Evolutionary conservation across 169 alveolate species (phyloP), one percentile per base, ranked within the genome.

Genomic region (Plasmodium cynomolgi): DNA sequence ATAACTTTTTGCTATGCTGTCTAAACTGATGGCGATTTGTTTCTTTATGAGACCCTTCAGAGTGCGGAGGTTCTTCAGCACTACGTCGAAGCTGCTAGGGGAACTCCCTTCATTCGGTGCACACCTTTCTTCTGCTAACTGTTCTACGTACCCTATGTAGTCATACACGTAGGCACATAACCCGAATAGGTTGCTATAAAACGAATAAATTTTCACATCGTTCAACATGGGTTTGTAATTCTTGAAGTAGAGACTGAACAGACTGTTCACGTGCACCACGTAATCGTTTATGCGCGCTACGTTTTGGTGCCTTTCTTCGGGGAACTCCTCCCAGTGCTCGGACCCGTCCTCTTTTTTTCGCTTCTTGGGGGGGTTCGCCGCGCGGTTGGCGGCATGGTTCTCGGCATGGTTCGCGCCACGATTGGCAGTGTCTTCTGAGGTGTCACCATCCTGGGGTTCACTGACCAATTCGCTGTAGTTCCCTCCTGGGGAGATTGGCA

Each of bases 201-300:
- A 71, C 3, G 95, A 81, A 39, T 91, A 91, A 41, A 91, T 68
- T 54, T 91, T 91, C 33, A 81, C 56, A 68, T 91, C 95, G 41
- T 41, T 72, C 8, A 11, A 3, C 31, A 47, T 2, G n/a, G 26
- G 33, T 15, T 91, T 80, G 17, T 71, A 26, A 23, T 44, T 91
- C 39, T 72, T 91, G 31, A 91, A 81, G 75, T 56, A 91, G 74
- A 91, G 58, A 9, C 54, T 68, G 73, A 81, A 81, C 8, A 81
- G 83, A 81, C 77, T 75, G 84, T 91, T 91, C 37, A 82, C 26
- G 74, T 91, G 50, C 15, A 34, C 29, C 31, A 81, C 47, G 20
- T 68, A 77, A n/a, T 88, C 82, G 39, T 50, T 23, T 23, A 85
- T 74, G 5, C 77, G 77, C 9, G 37, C 37, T 68, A 68, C 41